Base-by-base conservation (phyloP, 805 yeast genomes). In the Saturnispora zaruensis region DNA sequence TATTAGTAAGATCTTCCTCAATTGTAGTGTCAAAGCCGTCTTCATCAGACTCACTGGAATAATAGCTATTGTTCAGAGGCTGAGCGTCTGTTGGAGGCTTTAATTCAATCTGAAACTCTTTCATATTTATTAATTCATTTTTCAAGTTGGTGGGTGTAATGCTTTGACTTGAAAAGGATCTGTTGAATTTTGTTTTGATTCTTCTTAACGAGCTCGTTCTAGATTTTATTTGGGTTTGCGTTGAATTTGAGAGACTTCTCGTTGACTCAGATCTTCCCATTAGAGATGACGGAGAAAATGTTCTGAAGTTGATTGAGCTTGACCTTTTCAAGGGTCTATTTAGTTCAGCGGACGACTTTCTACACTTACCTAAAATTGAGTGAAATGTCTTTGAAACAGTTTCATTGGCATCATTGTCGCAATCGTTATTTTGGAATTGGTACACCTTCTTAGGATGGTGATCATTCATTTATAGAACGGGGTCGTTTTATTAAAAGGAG, bases 241-340 rank as follows among this genome's bases (percentile, higher is more conserved):
- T 37, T 38, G 36, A 11, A 26, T 7, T 28, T 20, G 48, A 24
- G 8, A 36, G 28, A 37, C 26, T 21, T 4, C 24, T 13, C 14
- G 37, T 5, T 14, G 48, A 45, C 6, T 41, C 18, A 8, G 32
- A 42, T 18, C 34, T 34, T 9, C 32, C 16, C 23, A 34, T 26
- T 18, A 44, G 33, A 21, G 23, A 28, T 6, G 60, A 28, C 6
- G 60, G 63, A 8, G 63, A 56, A 18, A 49, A 43, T 14, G 59
- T 51, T 42, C 58, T 56, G 34, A 55, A 62, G 3, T 60, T 53
- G 18, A 62, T 48, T 11, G 66, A 63, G 33, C 58, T 55, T 32
- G 67, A 59, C 28, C 67, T 51, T 46, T 64, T 64, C 13, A 63
- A 41, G 1, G 66, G 66, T 46, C 66, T 56, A 4, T 56, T 57